A percentile compares a stretch with the other conserved stretches of the same genome.
Evolutionary conservation across 192 early-diverging fungal genomes (phyloP).

Genomic region (Coemansia biformis): DNA sequence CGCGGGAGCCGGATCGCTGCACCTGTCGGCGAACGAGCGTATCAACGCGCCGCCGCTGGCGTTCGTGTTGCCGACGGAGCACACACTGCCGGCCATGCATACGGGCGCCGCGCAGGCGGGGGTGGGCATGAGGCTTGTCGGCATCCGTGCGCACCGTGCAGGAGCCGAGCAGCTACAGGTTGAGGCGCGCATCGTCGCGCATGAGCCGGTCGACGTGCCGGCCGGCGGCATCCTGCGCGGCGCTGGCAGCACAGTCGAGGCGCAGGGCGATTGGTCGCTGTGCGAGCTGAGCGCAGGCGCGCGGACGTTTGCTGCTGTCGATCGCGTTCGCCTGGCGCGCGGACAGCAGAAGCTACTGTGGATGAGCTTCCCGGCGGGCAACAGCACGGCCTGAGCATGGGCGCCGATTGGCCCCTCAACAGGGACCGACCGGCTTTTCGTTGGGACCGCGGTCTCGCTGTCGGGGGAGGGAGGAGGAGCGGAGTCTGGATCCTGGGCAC

Average conservation of each 20-base stretch:
- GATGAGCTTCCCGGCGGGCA: background rate
- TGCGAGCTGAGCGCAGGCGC: slow-evolving; percentile 5
- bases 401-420: no score
- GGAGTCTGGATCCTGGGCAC: no score
- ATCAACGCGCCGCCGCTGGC: slow-evolving; percentile 32
- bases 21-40: slow-evolving; percentile 5
- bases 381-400: background rate
- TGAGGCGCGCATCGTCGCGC: slow-evolving; percentile 6
- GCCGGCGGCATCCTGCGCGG: slow-evolving; percentile 1
- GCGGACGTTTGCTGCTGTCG: slow-evolving; percentile 1
- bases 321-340: slow-evolving; percentile 4
- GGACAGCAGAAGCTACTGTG: slow-evolving; percentile 27
- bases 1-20: background rate
- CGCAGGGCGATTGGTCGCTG: slow-evolving; percentile 31
- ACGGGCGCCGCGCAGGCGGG: background rate
- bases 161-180: background rate
- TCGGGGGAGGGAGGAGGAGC: no score
- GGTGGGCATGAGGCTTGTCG: slow-evolving; percentile 18
- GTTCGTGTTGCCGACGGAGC: slow-evolving; percentile 10
- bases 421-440: no score
- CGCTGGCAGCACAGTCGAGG: background rate
- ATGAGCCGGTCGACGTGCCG: background rate
- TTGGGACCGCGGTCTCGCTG: no score
- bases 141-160: slow-evolving; percentile 7
- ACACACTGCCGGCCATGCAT: background rate